Conservation (phyloP, 768 basidiomycete genomes). For the Macrolepiota dolichaula region DNA sequence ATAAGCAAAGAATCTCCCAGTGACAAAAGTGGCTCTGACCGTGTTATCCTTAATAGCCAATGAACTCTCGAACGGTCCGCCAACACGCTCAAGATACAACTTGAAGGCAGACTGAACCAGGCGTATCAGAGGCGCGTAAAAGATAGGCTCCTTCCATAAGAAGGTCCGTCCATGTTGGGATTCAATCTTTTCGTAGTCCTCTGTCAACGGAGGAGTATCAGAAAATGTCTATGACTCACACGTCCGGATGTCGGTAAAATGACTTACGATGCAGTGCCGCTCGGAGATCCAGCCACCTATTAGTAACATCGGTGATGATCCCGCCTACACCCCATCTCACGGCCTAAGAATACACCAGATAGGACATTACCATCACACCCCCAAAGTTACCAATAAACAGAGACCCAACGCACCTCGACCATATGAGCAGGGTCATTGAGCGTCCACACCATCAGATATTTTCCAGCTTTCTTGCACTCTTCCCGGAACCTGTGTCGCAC, state of each 20-base stretch:
- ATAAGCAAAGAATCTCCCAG: neutral
- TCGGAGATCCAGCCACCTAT: conserved; percentile 64
- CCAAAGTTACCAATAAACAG: neutral
- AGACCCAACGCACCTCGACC: conserved; percentile 65
- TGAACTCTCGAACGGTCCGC: conserved; percentile 49
- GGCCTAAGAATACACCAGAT: conserved; percentile 39
- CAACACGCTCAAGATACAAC: conserved; percentile 41
- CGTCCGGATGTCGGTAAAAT: neutral
- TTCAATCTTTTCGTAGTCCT: conserved; percentile 63
- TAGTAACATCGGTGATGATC: conserved; percentile 76
- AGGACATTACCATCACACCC: neutral
- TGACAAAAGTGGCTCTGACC: neutral
- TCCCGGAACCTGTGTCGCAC: conserved; percentile 60
- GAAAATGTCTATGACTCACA: conserved; percentile 1
- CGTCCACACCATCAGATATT: conserved; percentile 93
- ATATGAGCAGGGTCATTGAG: conserved; percentile 87
- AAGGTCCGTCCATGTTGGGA: conserved; percentile 64
- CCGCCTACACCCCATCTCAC: conserved; percentile 77
- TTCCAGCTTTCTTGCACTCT: conserved; percentile 76
- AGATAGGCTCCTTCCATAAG: conserved; percentile 66
- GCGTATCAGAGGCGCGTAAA: conserved; percentile 51
- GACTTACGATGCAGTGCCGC: conserved; percentile 51
- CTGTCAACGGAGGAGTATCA: conserved; percentile 27
- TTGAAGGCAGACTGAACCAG: conserved; percentile 23
- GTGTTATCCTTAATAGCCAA: neutral